A percentile compares a stretch with the other conserved stretches of the same genome.
These are phyloP conservation scores for Danielia oregonensis DNA, from an alignment of 805 yeast genomes.

Conservation along the genomic window DNA sequence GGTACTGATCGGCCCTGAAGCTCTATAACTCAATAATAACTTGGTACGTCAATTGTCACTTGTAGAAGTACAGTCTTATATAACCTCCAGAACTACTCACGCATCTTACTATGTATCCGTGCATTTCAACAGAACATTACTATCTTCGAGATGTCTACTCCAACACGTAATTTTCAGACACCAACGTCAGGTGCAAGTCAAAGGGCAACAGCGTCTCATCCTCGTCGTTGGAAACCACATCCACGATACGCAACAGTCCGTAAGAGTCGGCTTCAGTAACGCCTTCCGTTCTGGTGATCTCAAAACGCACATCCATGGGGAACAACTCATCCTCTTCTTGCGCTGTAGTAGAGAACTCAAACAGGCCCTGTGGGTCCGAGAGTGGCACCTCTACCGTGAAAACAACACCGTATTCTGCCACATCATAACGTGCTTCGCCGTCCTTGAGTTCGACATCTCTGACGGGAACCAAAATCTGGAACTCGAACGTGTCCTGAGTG, in stretches of 20 bases:
- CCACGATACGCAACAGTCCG: constrained; percentile 63
- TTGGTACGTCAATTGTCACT: neutral
- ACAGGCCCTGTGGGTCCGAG: constrained; percentile 60
- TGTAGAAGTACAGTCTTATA: too few relatives aligned
- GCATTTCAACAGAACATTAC: too few relatives aligned
- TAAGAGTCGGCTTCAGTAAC: constrained; percentile 47
- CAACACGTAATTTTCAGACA: constrained; percentile 58
- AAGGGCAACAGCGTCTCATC: constrained; percentile 62
- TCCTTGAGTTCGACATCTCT: constrained; percentile 49
- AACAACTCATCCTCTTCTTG: constrained; percentile 78
- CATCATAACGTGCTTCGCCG: constrained; percentile 49
- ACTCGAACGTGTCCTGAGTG: constrained; percentile 44
- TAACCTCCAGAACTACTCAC: too few relatives aligned
- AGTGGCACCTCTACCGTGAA: constrained; percentile 59
- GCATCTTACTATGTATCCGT: too few relatives aligned
- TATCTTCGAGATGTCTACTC: too few relatives aligned
- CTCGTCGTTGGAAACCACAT: constrained; percentile 49
- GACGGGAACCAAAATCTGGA: constrained; percentile 61
- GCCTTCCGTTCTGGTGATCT: constrained; percentile 38
- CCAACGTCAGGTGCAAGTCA: constrained; percentile 55
- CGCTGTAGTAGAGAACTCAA: constrained; percentile 74
- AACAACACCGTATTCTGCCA: constrained; percentile 65
- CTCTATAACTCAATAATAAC: too few relatives aligned
- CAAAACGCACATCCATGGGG: constrained; percentile 78
- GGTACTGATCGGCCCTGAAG: too few relatives aligned